phyloP scores from a whole-genome alignment of 805 yeast genomes.

The Yamadazyma endophytica region DNA sequence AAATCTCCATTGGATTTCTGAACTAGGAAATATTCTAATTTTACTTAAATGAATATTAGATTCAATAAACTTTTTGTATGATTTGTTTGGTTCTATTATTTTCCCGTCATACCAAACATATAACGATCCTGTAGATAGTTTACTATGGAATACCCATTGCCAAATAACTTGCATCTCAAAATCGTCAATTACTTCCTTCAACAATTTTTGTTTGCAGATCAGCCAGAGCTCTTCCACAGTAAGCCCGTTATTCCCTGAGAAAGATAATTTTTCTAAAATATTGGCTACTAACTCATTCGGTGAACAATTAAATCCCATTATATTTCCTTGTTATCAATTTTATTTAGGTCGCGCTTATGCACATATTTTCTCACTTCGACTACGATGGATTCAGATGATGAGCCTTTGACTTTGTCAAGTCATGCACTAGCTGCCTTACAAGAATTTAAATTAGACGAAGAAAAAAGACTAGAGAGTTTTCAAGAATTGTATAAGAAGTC shows the following conservation, averaged over 20 bases:
- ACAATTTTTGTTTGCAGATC: slow-evolving; percentile 14
- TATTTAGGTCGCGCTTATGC: background rate
- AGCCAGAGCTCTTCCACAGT: slow-evolving; percentile 25
- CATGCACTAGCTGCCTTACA: slow-evolving; percentile 53
- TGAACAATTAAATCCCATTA: slow-evolving; percentile 17
- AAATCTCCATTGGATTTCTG: slow-evolving; percentile 53
- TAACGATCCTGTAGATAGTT: slow-evolving; percentile 5
- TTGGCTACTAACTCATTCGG: slow-evolving; percentile 23
- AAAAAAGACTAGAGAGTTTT: slow-evolving; percentile 52
- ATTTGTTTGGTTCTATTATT: slow-evolving; percentile 3
- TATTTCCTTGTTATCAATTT: background rate
- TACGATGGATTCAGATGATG: slow-evolving; percentile 39
- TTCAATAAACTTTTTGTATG: no score
- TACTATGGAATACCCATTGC: slow-evolving; percentile 32
- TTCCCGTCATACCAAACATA: slow-evolving; percentile 10
- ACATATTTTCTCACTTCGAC: background rate
- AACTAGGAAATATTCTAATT: slow-evolving; percentile 35
- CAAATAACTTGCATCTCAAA: slow-evolving; percentile 37
- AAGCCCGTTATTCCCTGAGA: slow-evolving; percentile 30
- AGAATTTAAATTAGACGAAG: slow-evolving; percentile 66
- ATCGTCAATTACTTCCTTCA: slow-evolving; percentile 18
- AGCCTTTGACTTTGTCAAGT: slow-evolving; percentile 42
- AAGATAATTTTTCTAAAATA: slow-evolving; percentile 23
- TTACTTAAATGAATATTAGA: no score
- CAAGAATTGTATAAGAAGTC: slow-evolving; percentile 51